A percentile compares a stretch with the other conserved stretches of the same genome.
Evolutionary conservation across 129 eudicot genomes (phyloP).

Genomic region (Calendula officinalis): DNA sequence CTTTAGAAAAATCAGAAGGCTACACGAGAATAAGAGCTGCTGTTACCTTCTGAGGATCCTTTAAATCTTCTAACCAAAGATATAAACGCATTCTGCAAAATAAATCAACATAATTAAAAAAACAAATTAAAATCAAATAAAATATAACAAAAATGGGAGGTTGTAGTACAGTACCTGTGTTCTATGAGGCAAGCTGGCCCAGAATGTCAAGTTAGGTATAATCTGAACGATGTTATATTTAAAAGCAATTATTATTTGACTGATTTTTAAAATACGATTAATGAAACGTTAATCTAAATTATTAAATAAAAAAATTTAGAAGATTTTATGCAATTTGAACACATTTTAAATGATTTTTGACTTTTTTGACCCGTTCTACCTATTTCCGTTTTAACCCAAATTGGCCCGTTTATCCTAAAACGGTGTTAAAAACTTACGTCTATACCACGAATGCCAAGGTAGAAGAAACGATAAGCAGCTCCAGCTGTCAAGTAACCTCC

Average conservation of each 20-base stretch:
- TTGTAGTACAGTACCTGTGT: conserved; percentile 45
- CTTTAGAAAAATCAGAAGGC: conserved; percentile 42
- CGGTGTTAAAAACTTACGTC: conserved; percentile 49
- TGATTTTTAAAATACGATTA: too few relatives aligned
- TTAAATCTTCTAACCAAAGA: conserved; percentile 56
- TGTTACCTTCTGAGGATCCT: conserved; percentile 55
- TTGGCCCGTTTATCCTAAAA: background rate
- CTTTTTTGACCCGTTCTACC: too few relatives aligned
- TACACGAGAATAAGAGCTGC: conserved; percentile 68
- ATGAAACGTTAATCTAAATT: background rate
- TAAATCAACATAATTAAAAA: background rate
- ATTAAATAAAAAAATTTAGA: too few relatives aligned
- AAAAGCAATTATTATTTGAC: too few relatives aligned
- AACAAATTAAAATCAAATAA: background rate
- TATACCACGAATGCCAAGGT: conserved; percentile 62
- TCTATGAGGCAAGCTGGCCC: conserved; percentile 81
- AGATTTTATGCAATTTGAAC: background rate
- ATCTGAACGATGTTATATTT: conserved; percentile 33
- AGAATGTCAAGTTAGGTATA: conserved; percentile 75
- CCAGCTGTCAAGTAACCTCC: conserved; percentile 67
- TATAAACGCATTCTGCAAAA: conserved; percentile 49
- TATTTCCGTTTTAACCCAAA: too few relatives aligned
- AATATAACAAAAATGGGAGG: background rate
- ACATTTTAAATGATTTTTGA: background rate
- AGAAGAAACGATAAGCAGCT: conserved; percentile 60